Evolutionary conservation across 1,284 basidiomycete species (phyloP).

Genomic region (Cronartium quercuum): DNA sequence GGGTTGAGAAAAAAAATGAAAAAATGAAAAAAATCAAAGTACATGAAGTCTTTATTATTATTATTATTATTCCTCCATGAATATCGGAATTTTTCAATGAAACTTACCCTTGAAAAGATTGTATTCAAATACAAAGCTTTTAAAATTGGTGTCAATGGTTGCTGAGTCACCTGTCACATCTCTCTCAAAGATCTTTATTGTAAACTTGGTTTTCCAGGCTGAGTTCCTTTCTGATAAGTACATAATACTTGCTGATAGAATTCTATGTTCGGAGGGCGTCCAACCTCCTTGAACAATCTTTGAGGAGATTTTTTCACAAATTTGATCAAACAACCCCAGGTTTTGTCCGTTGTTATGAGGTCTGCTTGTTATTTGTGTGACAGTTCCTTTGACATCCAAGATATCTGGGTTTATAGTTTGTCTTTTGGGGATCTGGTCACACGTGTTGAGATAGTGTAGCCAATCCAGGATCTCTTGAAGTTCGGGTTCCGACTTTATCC

Average conservation of each 20-base stretch:
- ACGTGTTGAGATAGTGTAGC: neutral
- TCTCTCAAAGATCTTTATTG: too few relatives aligned
- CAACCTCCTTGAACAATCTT: neutral
- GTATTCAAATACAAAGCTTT: neutral
- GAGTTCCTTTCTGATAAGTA: neutral
- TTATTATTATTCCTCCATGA: too few relatives aligned
- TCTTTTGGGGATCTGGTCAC: too few relatives aligned
- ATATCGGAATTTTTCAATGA: neutral
- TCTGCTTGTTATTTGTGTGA: neutral
- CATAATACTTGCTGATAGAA: neutral
- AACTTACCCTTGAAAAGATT: neutral
- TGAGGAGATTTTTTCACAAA: neutral
- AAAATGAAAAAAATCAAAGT: too few relatives aligned
- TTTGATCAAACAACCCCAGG: neutral
- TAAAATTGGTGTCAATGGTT: too few relatives aligned
- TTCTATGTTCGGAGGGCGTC: neutral
- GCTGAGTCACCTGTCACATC: too few relatives aligned
- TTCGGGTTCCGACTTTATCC: too few relatives aligned
- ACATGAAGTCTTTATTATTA: too few relatives aligned
- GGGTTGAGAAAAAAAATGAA: too few relatives aligned
- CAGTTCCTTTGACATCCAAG: neutral
- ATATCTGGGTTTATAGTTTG: neutral
- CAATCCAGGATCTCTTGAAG: neutral
- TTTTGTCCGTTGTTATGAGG: neutral
- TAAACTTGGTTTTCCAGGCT: too few relatives aligned